phyloP scores from a whole-genome alignment of 139 green algal species.

The Chlorella sp. region DNA sequence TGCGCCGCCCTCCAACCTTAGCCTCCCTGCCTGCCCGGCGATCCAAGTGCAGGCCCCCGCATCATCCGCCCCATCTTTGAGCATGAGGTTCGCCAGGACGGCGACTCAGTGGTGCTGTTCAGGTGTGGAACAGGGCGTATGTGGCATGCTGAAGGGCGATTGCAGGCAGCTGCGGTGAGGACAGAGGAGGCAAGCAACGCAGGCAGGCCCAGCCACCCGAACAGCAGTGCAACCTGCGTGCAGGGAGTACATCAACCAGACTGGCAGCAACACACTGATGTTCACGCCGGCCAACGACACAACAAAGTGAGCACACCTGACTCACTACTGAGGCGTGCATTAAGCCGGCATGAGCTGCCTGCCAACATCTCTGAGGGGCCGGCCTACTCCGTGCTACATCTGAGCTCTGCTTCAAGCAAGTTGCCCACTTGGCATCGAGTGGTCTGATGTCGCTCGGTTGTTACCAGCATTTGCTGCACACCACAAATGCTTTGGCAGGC shows the following conservation, averaged over 20 bases:
- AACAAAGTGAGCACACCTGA: neutral
- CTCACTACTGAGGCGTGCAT: neutral
- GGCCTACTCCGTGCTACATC: too few relatives aligned
- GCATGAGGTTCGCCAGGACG: neutral
- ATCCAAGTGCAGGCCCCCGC: neutral
- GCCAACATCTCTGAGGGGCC: too few relatives aligned
- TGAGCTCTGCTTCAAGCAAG: too few relatives aligned
- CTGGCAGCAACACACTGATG: neutral
- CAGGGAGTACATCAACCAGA: slow-evolving; percentile 8
- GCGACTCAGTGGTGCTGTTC: neutral
- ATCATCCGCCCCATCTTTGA: slow-evolving; percentile 14
- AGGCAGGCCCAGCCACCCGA: neutral
- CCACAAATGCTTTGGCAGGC: neutral
- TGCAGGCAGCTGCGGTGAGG: neutral
- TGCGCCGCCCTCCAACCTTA: neutral
- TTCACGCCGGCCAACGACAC: neutral
- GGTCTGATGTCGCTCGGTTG: neutral
- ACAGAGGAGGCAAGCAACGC: neutral
- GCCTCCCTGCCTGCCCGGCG: neutral
- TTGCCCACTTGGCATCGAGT: too few relatives aligned
- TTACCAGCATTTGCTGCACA: neutral
- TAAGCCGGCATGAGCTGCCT: neutral
- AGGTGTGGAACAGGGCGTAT: neutral
- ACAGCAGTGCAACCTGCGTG: neutral
- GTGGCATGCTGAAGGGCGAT: neutral